These are phyloP conservation scores for Telopea speciosissima DNA, from an alignment of 177 flowering plant genomes.

Conservation along the genomic window DNA sequence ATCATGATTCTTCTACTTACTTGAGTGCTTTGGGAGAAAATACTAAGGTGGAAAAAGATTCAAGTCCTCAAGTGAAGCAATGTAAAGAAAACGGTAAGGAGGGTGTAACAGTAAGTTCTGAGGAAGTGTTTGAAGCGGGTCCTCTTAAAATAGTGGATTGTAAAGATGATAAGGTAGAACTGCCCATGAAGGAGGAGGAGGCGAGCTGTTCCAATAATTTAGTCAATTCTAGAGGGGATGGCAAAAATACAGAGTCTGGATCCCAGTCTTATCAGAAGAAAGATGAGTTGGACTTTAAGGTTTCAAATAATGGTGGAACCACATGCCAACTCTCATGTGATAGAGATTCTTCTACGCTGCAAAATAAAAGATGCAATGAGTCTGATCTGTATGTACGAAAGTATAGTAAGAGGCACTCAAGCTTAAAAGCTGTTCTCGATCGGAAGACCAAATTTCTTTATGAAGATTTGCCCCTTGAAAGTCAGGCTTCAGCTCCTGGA, in stretches of 20 bases:
- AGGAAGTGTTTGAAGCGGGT: neutral
- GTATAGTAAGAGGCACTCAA: constrained; percentile 27
- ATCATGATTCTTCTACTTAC: constrained; percentile 6
- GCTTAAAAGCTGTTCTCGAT: constrained; percentile 7
- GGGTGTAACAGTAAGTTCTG: neutral
- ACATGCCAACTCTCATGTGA: constrained; percentile 11
- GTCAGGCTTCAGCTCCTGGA: constrained; percentile 10
- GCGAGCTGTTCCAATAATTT: constrained; percentile 29
- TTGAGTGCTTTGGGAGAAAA: constrained; percentile 5
- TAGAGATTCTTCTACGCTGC: neutral
- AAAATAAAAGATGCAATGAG: constrained; percentile 2
- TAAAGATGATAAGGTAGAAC: constrained; percentile 5
- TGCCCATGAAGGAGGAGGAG: constrained; percentile 22
- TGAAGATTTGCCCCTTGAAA: constrained; percentile 14
- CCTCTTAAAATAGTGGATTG: constrained; percentile 7
- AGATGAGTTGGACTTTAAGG: constrained; percentile 8
- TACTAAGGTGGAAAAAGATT: constrained; percentile 5
- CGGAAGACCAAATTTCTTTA: constrained; percentile 6
- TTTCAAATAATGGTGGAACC: constrained; percentile 1
- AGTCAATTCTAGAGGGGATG: constrained; percentile 18
- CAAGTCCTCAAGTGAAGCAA: constrained; percentile 2
- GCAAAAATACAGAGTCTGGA: constrained; percentile 17
- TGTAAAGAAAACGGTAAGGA: constrained; percentile 10
- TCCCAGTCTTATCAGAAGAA: constrained; percentile 13
- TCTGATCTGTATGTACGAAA: constrained; percentile 27